These are phyloP conservation scores for Phytophthora gonapodyides DNA, from an alignment of 352 stramenopile genomes.

Conservation along the genomic window DNA sequence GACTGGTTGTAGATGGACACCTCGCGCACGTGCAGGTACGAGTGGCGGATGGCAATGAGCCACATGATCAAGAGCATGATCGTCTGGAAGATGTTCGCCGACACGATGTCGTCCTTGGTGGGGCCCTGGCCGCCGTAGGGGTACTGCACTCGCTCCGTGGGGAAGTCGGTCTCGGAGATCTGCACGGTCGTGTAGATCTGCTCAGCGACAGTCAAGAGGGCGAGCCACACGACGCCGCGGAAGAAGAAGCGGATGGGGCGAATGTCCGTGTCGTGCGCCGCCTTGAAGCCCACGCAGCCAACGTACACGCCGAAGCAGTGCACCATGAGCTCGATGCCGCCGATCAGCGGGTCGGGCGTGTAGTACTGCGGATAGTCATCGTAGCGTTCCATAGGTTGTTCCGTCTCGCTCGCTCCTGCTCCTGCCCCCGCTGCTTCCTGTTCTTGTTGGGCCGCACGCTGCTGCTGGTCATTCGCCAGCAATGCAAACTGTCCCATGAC, in stretches of 20 bases:
- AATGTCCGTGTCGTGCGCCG: slow-evolving; percentile 86
- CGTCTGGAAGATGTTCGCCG: slow-evolving; percentile 83
- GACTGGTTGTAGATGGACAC: slow-evolving; percentile 85
- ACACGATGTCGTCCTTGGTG: slow-evolving; percentile 86
- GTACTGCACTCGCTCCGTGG: slow-evolving; percentile 69
- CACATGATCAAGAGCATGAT: slow-evolving; percentile 88
- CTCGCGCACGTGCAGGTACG: slow-evolving; percentile 74
- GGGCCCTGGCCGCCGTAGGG: slow-evolving; percentile 74
- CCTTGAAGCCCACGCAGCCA: slow-evolving; percentile 86
- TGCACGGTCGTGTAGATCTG: slow-evolving; percentile 86
- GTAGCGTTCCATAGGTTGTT: slow-evolving; percentile 52
- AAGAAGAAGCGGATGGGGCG: slow-evolving; percentile 86
- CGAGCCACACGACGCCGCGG: slow-evolving; percentile 76
- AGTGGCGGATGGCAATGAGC: slow-evolving; percentile 80
- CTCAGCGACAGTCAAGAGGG: slow-evolving; percentile 74
- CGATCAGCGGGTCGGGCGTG: slow-evolving; percentile 74
- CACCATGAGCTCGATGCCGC: slow-evolving; percentile 69
- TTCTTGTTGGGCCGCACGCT: slow-evolving; percentile 43
- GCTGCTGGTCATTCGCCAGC: slow-evolving; percentile 81
- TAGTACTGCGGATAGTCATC: slow-evolving; percentile 85
- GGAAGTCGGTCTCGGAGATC: slow-evolving; percentile 77
- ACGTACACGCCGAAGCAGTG: slow-evolving; percentile 88
- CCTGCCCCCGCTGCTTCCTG: slow-evolving; percentile 27
- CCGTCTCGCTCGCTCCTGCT: slow-evolving; percentile 33
- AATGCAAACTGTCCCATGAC: slow-evolving; percentile 87